Conservation (phyloP, 192 early-diverging fungal species). For the Paraglomus brasilianum region DNA sequence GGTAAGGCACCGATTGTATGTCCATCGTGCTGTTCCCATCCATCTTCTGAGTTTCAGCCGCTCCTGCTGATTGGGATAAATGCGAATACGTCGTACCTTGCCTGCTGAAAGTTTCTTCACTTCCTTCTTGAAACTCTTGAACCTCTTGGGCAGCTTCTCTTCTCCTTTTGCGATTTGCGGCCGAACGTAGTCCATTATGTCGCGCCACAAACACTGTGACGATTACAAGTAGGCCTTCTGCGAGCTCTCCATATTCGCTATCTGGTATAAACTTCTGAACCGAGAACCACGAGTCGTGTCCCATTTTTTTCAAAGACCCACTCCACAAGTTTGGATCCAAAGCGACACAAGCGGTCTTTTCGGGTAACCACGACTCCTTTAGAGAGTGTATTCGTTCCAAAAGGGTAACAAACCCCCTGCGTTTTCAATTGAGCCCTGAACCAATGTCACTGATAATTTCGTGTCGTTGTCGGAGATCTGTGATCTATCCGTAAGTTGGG, state of each 20-base stretch:
- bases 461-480: conserved; percentile 5
- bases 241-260: neutral
- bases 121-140: conserved; percentile 11
- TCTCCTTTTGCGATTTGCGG: conserved; percentile 1
- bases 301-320: conserved; percentile 14
- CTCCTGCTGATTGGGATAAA: conserved; percentile 12
- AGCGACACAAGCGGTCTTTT: conserved; percentile 4
- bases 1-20: neutral
- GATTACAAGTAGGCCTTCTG: conserved; percentile 18
- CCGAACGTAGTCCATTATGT: conserved; percentile 16
- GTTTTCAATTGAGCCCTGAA: conserved; percentile 4
- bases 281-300: conserved; percentile 7
- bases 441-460: conserved; percentile 5
- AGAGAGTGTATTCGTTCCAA: conserved; percentile 6
- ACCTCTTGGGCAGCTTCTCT: conserved; percentile 4
- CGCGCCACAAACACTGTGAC: neutral
- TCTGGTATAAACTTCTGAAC: conserved; percentile 1
- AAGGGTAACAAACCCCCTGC: neutral
- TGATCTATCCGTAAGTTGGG: neutral
- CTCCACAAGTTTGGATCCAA: conserved; percentile 18
- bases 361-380: neutral
- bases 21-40: neutral
- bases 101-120: conserved; percentile 5
- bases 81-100: conserved; percentile 3
- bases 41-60: conserved; percentile 18